Base-by-base conservation (phyloP, 345 rosid genomes). In the Stellera chamaejasme region DNA sequence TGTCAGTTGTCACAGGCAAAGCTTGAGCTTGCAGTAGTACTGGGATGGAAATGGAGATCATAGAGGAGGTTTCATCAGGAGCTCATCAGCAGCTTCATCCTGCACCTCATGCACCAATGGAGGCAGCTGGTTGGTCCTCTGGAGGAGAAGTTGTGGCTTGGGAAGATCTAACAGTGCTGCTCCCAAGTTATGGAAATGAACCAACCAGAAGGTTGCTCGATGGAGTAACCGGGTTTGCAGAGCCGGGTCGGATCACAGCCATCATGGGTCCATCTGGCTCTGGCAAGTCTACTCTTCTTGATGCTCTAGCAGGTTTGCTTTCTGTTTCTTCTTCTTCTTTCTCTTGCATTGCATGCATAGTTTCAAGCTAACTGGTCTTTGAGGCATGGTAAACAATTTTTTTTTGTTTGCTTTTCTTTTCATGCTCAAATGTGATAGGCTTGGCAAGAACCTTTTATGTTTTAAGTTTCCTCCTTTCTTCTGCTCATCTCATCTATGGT, bases 221-320 rank as follows among this genome's bases (percentile, higher is more conserved):
- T 47, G 88, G 86, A 52, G 79, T 91, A 1, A 74, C 60, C 14
- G 98, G 98, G 23, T 80, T 36, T 73, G 95, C 94, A 63, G 80
- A 78, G 54, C 95, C 92, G 15, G 83, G 81, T 3, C 61, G 88
- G 73, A 79, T 91, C 74, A 62, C 80, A 82, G 98, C 98, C 10
- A 68, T 91, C 45, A 91, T 88, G 96, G 97, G 97, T 66, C 96
- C 96, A 27, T 90, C 97, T 27, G 97, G 97, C 2, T 84, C 91
- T 28, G 96, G 98, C 27, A 88, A 91, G 74, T 88, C 96, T 36
- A 85, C 96, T 6, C 78, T 91, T 42, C 96, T 88, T 47, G 98
- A 91, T 80, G 79, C 95, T 4, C 63, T 91, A 9, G 89, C 96
- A 68, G 92, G 98, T 86, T 45, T 27, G 23, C 3, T 19, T 41